Evolutionary conservation across 768 basidiomycete species (phyloP).

Genomic region (Boletus pseudopeckii): DNA sequence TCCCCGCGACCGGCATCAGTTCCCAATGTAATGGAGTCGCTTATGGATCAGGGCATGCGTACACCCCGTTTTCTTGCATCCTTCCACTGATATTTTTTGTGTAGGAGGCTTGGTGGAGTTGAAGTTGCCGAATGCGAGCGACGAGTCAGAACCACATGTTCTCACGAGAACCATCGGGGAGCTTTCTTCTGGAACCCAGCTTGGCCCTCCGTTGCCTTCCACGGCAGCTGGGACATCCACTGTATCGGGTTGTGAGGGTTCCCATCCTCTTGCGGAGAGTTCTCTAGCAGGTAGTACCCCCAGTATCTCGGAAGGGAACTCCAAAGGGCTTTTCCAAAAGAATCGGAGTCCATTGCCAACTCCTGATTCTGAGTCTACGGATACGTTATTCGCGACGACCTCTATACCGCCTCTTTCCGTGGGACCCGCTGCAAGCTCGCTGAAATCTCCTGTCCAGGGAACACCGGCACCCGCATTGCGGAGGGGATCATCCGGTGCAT

Average conservation of each 20-base stretch:
- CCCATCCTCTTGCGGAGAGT: neutral
- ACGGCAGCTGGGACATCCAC: neutral
- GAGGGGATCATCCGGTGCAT: constrained; percentile 17
- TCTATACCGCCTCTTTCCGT: constrained; percentile 1
- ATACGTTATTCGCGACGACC: neutral
- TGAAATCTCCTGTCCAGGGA: constrained; percentile 14
- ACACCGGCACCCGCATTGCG: constrained; percentile 9
- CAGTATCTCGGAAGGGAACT: constrained; percentile 1
- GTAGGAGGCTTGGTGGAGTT: constrained; percentile 59
- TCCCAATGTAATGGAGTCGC: constrained; percentile 52
- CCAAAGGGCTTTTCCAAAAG: neutral
- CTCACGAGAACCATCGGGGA: constrained; percentile 45
- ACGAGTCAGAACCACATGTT: constrained; percentile 30
- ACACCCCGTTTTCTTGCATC: neutral
- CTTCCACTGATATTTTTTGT: neutral
- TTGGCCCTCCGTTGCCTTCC: constrained; percentile 19
- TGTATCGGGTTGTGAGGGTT: neutral
- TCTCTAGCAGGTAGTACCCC: constrained; percentile 1
- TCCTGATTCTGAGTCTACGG: constrained; percentile 3
- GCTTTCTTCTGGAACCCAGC: constrained; percentile 37
- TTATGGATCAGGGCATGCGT: constrained; percentile 61
- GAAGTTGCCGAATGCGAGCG: constrained; percentile 39
- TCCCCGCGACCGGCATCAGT: constrained; percentile 3
- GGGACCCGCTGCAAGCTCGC: constrained; percentile 7
- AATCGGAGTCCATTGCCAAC: neutral